A percentile compares a stretch with the other conserved stretches of the same genome.
Conservation (phyloP, 2,329 filamentous ascomycete species). For the Penicillium brasilianum region DNA sequence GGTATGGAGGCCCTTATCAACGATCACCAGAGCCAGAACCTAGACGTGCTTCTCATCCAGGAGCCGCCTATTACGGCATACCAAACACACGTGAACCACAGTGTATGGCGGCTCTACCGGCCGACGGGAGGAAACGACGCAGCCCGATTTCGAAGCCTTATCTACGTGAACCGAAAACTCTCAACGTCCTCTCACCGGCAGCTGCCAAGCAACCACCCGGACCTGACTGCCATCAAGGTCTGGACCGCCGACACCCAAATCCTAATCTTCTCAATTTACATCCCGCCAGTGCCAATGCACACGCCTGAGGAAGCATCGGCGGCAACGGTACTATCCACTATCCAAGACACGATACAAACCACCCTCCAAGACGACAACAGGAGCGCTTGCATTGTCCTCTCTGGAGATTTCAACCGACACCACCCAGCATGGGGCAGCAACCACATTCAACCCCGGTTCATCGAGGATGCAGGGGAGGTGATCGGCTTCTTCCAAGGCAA, state of each 20-base stretch:
- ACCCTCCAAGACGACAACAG: background rate
- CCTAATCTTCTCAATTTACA: conserved; percentile 28
- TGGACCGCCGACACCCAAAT: conserved; percentile 24
- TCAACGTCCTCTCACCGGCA: conserved; percentile 16
- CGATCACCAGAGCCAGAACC: conserved; percentile 27
- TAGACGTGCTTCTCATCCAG: conserved; percentile 32
- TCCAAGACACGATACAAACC: conserved; percentile 4
- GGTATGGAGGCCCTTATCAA: conserved; percentile 38
- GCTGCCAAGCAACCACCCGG: conserved; percentile 31
- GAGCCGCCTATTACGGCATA: conserved; percentile 24
- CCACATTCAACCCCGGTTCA: no score
- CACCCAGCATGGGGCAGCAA: no score
- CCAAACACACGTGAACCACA: conserved; percentile 31
- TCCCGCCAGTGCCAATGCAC: conserved; percentile 8
- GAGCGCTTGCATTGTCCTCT: background rate
- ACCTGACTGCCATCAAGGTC: conserved; percentile 30
- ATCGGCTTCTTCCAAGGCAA: no score
- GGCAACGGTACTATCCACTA: conserved; percentile 6
- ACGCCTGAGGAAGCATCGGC: background rate
- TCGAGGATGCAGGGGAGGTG: no score
- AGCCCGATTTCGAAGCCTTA: conserved; percentile 26
- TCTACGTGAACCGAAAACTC: conserved; percentile 32
- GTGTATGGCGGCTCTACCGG: conserved; percentile 32
- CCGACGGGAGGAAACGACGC: conserved; percentile 21
- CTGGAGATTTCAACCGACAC: no score